Evolutionary conservation across 2,329 filamentous ascomycete species (phyloP).

Genomic region (Emmonsia crescens): DNA sequence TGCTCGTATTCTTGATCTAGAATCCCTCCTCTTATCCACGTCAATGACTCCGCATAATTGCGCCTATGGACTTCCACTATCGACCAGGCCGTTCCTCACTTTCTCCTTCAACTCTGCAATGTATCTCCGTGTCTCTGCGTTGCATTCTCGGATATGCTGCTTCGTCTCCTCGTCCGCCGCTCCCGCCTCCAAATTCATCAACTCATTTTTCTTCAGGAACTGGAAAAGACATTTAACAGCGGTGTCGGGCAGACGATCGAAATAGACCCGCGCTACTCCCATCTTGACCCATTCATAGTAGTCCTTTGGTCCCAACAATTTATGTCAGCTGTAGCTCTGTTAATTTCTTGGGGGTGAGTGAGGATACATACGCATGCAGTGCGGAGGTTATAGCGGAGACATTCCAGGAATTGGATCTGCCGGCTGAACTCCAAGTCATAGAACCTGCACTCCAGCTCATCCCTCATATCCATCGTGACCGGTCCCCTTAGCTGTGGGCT

Average conservation of each 20-base stretch:
- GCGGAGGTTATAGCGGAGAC: neutral
- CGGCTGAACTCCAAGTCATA: neutral
- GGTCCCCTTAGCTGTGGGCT: neutral
- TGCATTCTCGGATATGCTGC: neutral
- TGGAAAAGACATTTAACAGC: neutral
- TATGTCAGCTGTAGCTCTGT: neutral
- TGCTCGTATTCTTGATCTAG: too few relatives aligned
- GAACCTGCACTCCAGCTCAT: neutral
- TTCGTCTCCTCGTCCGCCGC: neutral
- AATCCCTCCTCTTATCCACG: neutral
- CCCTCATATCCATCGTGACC: neutral
- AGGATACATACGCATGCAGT: neutral
- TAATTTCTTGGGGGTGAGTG: too few relatives aligned
- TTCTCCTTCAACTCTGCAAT: neutral
- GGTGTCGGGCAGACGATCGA: neutral
- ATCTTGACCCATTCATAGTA: neutral
- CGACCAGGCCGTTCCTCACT: neutral
- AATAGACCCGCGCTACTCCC: neutral
- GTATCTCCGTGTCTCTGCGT: neutral
- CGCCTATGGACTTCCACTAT: neutral
- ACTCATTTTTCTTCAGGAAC: neutral
- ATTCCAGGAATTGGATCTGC: neutral
- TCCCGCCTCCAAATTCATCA: neutral
- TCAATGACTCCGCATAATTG: too few relatives aligned
- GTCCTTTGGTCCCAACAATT: neutral